Evolutionary conservation across 2,329 filamentous ascomycete species (phyloP).

Genomic region (Claviceps arundinis): DNA sequence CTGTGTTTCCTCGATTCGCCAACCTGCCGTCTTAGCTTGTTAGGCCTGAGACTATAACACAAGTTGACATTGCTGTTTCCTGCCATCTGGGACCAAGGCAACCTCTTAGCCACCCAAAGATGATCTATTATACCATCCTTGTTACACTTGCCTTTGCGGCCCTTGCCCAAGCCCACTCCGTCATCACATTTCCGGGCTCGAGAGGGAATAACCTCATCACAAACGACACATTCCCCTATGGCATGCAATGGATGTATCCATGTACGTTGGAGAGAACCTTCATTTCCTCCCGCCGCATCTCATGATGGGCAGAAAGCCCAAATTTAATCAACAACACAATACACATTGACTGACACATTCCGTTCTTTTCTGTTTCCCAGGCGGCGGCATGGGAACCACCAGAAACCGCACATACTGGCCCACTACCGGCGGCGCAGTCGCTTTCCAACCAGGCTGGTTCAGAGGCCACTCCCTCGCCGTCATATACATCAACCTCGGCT

Average conservation of each 20-base stretch:
- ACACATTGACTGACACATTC: neutral
- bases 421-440: constrained; percentile 69
- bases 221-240: constrained; percentile 68
- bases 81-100: too few relatives aligned
- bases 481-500: constrained; percentile 83
- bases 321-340: neutral
- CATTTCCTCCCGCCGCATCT: neutral
- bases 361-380: constrained; percentile 29
- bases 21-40: neutral
- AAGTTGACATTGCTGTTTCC: neutral
- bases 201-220: constrained; percentile 75
- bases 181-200: constrained; percentile 79
- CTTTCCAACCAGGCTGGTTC: constrained; percentile 94
- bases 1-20: neutral
- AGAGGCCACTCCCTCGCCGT: constrained; percentile 70
- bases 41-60: neutral
- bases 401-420: constrained; percentile 89
- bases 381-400: constrained; percentile 67
- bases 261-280: constrained; percentile 48
- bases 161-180: constrained; percentile 54
- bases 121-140: constrained; percentile 6
- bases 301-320: neutral
- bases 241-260: constrained; percentile 93
- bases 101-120: neutral
- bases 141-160: constrained; percentile 31